phyloP scores from a whole-genome alignment of 441 rosid species.

The California macrophylla region DNA sequence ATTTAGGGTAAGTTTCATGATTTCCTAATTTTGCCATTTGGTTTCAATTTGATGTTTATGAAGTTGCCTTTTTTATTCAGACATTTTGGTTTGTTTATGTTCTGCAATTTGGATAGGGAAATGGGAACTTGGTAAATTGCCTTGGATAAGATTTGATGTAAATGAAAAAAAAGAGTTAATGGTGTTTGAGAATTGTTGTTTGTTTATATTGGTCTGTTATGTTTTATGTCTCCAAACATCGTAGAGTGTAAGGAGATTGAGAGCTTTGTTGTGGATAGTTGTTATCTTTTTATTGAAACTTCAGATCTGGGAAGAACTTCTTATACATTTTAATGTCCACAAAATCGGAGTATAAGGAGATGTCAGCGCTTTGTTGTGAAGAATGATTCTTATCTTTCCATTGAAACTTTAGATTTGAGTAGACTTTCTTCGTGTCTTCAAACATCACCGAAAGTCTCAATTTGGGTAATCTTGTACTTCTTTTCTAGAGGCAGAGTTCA shows the following conservation, averaged over 20 bases:
- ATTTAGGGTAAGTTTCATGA: slow-evolving; percentile 38
- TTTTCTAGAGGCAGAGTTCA: not conserved
- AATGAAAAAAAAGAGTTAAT: not conserved
- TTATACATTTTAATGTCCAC: not conserved
- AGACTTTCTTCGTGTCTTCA: no score
- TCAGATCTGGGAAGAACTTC: not conserved
- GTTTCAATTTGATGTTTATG: not conserved
- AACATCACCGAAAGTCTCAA: no score
- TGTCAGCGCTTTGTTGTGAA: not conserved
- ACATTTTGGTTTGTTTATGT: not conserved
- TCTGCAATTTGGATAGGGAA: not conserved
- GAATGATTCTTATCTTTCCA: not conserved
- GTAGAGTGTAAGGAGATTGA: not conserved
- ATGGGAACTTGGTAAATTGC: not conserved
- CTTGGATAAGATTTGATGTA: not conserved
- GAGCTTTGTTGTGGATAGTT: not conserved
- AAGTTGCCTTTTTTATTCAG: not conserved
- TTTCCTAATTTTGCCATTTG: not conserved
- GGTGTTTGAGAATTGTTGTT: not conserved
- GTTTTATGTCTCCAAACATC: not conserved
- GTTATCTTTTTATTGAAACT: not conserved
- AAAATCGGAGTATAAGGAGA: not conserved
- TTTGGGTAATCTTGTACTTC: not conserved
- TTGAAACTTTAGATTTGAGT: no score
- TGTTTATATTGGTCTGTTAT: not conserved